phyloP scores from a whole-genome alignment of 495 filamentous ascomycete genomes.

The Talaromyces nanjingensis region DNA sequence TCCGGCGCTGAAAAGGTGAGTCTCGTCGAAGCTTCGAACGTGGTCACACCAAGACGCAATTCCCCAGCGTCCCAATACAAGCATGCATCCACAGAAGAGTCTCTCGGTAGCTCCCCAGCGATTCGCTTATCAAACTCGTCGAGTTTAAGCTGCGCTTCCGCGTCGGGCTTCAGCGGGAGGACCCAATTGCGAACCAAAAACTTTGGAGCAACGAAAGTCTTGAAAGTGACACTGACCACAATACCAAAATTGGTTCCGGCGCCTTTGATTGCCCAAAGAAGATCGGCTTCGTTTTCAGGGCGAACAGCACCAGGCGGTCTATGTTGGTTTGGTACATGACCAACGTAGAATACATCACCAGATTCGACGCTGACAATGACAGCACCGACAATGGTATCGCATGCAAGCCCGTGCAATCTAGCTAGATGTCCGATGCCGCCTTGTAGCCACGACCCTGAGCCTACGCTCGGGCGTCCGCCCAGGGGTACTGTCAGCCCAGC shows the following conservation, averaged over 20 bases:
- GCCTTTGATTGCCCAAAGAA: constrained; percentile 57
- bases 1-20: constrained; percentile 12
- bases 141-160: constrained; percentile 32
- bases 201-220: constrained; percentile 35
- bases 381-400: constrained; percentile 54
- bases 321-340: constrained; percentile 44
- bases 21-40: constrained; percentile 36
- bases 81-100: constrained; percentile 51
- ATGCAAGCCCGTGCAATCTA: constrained; percentile 50
- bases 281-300: constrained; percentile 42
- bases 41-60: constrained; percentile 48
- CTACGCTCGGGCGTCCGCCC: constrained; percentile 55
- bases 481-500: constrained; percentile 50
- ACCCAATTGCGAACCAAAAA: constrained; percentile 45
- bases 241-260: constrained; percentile 60
- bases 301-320: constrained; percentile 38
- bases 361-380: constrained; percentile 50
- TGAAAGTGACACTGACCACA: constrained; percentile 53
- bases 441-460: constrained; percentile 56
- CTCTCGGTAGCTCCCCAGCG: constrained; percentile 32
- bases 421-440: constrained; percentile 58
- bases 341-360: constrained; percentile 41
- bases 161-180: constrained; percentile 33
- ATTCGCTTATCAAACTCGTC: constrained; percentile 36
- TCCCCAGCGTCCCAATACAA: constrained; percentile 43